Evolutionary conservation across 768 basidiomycete species (phyloP).

Genomic region (Dictyophora rubrovolvata): DNA sequence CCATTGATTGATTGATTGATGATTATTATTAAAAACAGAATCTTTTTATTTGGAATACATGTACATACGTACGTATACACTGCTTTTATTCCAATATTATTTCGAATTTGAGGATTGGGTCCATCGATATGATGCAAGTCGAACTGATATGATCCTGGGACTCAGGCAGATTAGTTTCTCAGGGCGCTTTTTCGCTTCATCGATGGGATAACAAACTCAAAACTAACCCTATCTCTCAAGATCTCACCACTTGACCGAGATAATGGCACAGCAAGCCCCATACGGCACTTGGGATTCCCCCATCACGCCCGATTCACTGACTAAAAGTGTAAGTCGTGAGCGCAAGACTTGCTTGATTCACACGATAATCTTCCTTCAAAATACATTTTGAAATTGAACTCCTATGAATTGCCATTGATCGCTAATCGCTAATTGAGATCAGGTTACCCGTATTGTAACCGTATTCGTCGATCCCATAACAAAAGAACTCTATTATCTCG

Average conservation of each 20-base stretch:
- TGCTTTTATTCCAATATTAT: too few relatives aligned
- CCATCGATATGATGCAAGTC: too few relatives aligned
- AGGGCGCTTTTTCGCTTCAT: too few relatives aligned
- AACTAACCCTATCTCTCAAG: too few relatives aligned
- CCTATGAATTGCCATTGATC: background rate
- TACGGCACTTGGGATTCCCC: constrained; percentile 57
- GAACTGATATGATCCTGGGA: too few relatives aligned
- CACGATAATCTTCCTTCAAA: background rate
- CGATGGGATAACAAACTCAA: too few relatives aligned
- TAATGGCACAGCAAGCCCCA: constrained; percentile 25
- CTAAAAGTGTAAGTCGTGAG: constrained; percentile 29
- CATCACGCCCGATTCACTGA: constrained; percentile 42
- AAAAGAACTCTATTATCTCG: constrained; percentile 39
- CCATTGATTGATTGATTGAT: too few relatives aligned
- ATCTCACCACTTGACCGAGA: background rate
- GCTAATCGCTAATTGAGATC: background rate
- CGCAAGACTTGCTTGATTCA: constrained; percentile 12
- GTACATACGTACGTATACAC: too few relatives aligned
- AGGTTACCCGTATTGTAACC: constrained; percentile 28
- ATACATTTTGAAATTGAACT: background rate
- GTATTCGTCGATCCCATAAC: constrained; percentile 41
- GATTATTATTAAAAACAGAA: too few relatives aligned
- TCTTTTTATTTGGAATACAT: too few relatives aligned
- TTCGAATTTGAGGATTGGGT: too few relatives aligned
- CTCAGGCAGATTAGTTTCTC: too few relatives aligned